Base-by-base conservation (phyloP, 192 early-diverging fungal genomes). In the Coemansia nantahalensis region DNA sequence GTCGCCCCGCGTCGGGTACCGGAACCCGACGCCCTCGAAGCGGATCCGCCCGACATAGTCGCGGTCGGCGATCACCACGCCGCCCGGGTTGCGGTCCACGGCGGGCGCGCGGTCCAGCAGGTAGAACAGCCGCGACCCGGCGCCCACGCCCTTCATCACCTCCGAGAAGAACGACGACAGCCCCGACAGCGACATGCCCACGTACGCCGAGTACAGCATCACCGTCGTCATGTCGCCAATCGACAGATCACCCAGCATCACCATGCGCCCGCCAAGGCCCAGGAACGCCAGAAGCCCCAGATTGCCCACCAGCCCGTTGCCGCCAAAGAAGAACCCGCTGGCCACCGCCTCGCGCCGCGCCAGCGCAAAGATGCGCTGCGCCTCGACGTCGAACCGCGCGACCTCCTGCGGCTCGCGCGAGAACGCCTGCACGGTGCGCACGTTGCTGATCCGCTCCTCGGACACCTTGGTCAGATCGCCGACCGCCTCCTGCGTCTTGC, bases 111-210 rank as follows among this genome's bases (percentile, higher is more conserved):
- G 78, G 51, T 83, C 72, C 24, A 86, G 54, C 26, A 84, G 38
- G 26, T 82, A 75, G 62, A 86, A 84, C 17, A 86, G 51, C 12
- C 84, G 83, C 30, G 69, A 60, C 3, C 72, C 79, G 18, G 84
- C 84, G 39, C 83, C 84, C 22, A 84, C 65, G 41, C 81, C 84
- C 62, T 86, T 86, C 80, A 84, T 84, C n/a, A 81, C 78, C 48
- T 86, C 84, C n/a, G 83, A 82, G 67, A 82, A 86, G 44, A 82
- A 86, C 28, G 80, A 80, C 21, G 84, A 79, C 26, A 86, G 67
- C 0, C 78, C 79, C 23, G 66, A 62, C 8, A 86, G 57, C 13
- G 81, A 62, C 16, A 70, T 54, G 51, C 84, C 84, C 22, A 82
- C 82, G 55, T 86, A 86, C 2, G 80, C 83, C 15, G 85, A 85